Conservation (phyloP, 129 eudicot genomes). For the Dittrichia graveolens region DNA sequence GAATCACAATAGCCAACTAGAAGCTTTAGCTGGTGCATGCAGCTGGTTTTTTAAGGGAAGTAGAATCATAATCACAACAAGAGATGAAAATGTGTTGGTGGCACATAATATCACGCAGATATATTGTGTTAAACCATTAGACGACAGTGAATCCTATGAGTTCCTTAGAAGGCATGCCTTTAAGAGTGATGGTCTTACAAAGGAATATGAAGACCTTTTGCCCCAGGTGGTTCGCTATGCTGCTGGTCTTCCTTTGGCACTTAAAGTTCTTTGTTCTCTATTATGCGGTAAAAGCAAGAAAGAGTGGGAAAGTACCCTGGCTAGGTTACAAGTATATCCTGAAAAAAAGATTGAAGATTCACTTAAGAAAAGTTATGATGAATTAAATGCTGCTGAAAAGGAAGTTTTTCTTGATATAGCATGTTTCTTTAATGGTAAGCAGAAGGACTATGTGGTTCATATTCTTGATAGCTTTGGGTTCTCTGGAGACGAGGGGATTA, state of each 20-base stretch:
- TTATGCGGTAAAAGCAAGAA: slow-evolving; percentile 12
- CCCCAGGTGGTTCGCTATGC: background rate
- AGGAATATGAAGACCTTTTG: background rate
- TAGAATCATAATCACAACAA: slow-evolving; percentile 31
- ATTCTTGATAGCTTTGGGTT: slow-evolving; percentile 28
- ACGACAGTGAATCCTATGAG: background rate
- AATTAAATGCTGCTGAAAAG: slow-evolving; percentile 15
- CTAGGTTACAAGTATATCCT: background rate
- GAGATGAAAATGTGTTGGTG: slow-evolving; percentile 8
- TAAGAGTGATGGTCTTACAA: background rate
- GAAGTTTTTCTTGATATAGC: slow-evolving; percentile 41
- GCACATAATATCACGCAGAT: slow-evolving; percentile 2
- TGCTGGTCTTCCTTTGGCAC: slow-evolving; percentile 34
- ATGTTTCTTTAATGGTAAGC: slow-evolving; percentile 32
- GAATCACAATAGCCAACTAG: slow-evolving; percentile 21
- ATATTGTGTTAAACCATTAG: background rate
- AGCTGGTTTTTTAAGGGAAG: slow-evolving; percentile 27
- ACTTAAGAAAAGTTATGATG: slow-evolving; percentile 33
- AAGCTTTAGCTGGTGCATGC: slow-evolving; percentile 12
- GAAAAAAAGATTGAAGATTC: slow-evolving; percentile 12
- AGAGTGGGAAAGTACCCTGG: slow-evolving; percentile 22
- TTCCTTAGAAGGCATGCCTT: slow-evolving; percentile 33
- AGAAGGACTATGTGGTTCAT: background rate
- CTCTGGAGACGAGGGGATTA: slow-evolving; percentile 26
- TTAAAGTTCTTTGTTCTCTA: slow-evolving; percentile 18